phyloP scores from a whole-genome alignment of 139 green algal genomes.

The Chlorella sp. region DNA sequence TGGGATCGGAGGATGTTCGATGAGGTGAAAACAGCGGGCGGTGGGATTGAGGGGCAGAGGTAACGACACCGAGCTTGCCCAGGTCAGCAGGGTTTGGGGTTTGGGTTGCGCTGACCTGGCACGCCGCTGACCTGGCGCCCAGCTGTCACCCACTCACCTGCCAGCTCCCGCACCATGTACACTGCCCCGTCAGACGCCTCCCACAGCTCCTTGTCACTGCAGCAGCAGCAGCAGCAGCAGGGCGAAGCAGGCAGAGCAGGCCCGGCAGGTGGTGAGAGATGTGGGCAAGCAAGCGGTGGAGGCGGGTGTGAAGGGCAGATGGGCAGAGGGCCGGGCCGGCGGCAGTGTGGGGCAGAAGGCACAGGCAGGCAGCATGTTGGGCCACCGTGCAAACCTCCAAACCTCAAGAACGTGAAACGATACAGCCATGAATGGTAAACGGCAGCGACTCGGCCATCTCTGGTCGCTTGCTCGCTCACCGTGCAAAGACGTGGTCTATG shows the following conservation, averaged over 20 bases:
- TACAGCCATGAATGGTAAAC: not conserved
- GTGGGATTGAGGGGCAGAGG: too few relatives aligned
- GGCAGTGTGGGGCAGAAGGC: too few relatives aligned
- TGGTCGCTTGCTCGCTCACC: not conserved
- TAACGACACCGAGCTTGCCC: too few relatives aligned
- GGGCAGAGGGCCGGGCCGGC: too few relatives aligned
- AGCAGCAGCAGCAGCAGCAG: too few relatives aligned
- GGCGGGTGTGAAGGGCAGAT: too few relatives aligned
- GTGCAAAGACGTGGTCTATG: constrained; percentile 77
- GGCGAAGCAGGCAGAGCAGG: not conserved
- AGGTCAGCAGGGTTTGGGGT: too few relatives aligned
- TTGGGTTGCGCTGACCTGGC: not conserved
- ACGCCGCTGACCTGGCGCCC: too few relatives aligned
- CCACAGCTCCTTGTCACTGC: constrained; percentile 84
- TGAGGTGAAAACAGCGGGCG: too few relatives aligned
- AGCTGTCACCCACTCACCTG: not conserved
- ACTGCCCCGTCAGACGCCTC: constrained; percentile 90
- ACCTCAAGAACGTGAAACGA: too few relatives aligned
- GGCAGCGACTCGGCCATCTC: not conserved
- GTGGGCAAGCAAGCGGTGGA: not conserved
- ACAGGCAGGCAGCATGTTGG: too few relatives aligned
- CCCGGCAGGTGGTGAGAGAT: not conserved
- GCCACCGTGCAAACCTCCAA: not conserved
- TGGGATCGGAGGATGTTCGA: too few relatives aligned
- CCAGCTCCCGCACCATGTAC: constrained; percentile 82